Evolutionary conservation across 345 rosid genomes (phyloP), one percentile per base, ranked within the genome.

Genomic region (Sisymbrium altissimum): DNA sequence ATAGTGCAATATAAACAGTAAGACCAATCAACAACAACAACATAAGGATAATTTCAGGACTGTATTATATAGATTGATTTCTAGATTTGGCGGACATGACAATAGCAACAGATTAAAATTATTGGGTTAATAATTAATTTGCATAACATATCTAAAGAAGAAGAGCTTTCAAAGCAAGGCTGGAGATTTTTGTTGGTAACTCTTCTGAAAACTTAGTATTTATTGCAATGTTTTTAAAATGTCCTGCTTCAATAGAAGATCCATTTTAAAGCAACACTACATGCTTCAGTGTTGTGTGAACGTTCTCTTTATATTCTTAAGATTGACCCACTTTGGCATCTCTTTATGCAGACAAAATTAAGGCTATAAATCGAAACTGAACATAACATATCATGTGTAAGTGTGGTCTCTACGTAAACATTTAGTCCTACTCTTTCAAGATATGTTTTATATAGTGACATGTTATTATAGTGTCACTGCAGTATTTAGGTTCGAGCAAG

Each of bases 341-440:
- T 72, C 52, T 52, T 43, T 40, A 40, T 14, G 54, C 23, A 50
- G 76, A 41, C 69, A 72, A 30, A 71, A 53, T 29, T 52, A 62
- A 50, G 43, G 29, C 44, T 72, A 29, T 23, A 43, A 40, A 30
- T 52, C 44, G 7, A 72, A 39, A 40, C 4, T 72, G 40, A 62
- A 62, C 29, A 56, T 72, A 62, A 63, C 76, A 72, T 72, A 29
- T 72, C 76, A 72, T 72, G 54, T 72, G 69, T 71, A 39, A 17
- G 17, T 71, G 43, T 61, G 19, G 35, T 18, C 35, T 60, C 30
- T 62, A 62, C 62, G 50, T 29, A 33, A 62, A 62, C 46, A 18
- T 23, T 62, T 72, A 30, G 54, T 71, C 75, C 75, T 71, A 71
- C 68, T 62, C 38, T 15, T 71, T 60, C 60, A 12, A 46, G 30